Evolutionary conservation across 2,329 filamentous ascomycete genomes (phyloP), one percentile per base, ranked within the genome.

Genomic region (Leptographium procerum): DNA sequence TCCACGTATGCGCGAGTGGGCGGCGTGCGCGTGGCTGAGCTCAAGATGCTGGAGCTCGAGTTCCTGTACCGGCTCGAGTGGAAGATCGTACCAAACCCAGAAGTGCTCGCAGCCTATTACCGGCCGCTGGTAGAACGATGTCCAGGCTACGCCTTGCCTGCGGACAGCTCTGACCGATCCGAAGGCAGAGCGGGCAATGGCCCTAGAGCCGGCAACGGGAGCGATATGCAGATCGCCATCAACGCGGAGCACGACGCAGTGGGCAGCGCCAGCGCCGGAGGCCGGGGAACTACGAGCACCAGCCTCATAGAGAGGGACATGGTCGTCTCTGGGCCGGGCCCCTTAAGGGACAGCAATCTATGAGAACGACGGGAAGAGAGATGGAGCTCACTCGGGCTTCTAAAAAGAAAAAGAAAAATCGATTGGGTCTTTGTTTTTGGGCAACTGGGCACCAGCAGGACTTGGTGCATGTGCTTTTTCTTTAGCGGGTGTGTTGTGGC

Each of bases 51-150:
- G 11, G 94, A 99, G 70, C 79, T 99, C 33, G 94, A 99, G 67
- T 96, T 99, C 64, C 75, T 99, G 34, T 90, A 91, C 68, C 81
- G 89, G 57, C 87, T 99, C 31, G 89, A 96, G 67, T 99, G 94
- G 92, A 89, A 88, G 67, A 99, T 99, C 64, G 91, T 99, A 3
- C 94, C 94, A 6, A 91, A 95, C 67, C 91, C 94, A 1, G 94
- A 97, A 69, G 87, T 95, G 2, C 76, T 99, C 50, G 89, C 91
- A 29, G 91, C 95, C 59, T 99, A 99, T 69, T 99, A 97, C 70
- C 83, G 84, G 61, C 92, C 89, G 55, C 75, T 99, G 36, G 87
- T 97, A 34, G 89, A 83, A 63, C 77, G 83, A 14, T 80, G 79
- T 33, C 76, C 78, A 0, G 79, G 77, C 9, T 86, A 84, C 63